Percentiles rank a stretch among this genome's conserved stretches.
Evolutionary conservation across 257 asterid species (phyloP).

Genomic region (Haberlea rhodopensis): DNA sequence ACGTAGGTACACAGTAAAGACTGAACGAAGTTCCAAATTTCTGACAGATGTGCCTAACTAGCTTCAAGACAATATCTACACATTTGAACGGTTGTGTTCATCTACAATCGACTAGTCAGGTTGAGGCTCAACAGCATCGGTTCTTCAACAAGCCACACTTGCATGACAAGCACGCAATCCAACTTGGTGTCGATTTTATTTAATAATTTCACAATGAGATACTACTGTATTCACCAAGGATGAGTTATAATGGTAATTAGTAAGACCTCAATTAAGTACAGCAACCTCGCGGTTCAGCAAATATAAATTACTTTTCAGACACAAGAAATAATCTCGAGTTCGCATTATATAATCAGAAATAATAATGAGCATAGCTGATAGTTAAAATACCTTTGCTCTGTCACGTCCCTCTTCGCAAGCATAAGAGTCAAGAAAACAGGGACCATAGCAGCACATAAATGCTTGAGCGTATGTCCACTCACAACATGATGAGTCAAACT

Average conservation of each 20-base stretch:
- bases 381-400: slow-evolving; percentile 60
- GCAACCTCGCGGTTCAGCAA: slow-evolving; percentile 1
- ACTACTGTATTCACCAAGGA: neutral
- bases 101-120: no score
- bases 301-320: neutral
- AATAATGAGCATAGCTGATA: neutral
- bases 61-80: neutral
- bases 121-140: no score
- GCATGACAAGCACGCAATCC: neutral
- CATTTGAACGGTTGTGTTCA: neutral
- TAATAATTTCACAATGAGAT: neutral
- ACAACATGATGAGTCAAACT: slow-evolving; percentile 62
- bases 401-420: slow-evolving; percentile 83
- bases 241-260: neutral
- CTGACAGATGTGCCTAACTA: neutral
- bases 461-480: slow-evolving; percentile 95
- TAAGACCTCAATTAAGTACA: neutral
- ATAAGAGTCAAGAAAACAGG: slow-evolving; percentile 85
- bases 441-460: slow-evolving; percentile 94
- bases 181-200: neutral
- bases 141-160: neutral
- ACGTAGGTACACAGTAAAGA: neutral
- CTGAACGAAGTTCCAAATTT: neutral
- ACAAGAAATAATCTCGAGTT: slow-evolving; percentile 6
- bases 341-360: neutral